phyloP scores from a whole-genome alignment of 768 basidiomycete species.

The Pleurotus tuber-regium region DNA sequence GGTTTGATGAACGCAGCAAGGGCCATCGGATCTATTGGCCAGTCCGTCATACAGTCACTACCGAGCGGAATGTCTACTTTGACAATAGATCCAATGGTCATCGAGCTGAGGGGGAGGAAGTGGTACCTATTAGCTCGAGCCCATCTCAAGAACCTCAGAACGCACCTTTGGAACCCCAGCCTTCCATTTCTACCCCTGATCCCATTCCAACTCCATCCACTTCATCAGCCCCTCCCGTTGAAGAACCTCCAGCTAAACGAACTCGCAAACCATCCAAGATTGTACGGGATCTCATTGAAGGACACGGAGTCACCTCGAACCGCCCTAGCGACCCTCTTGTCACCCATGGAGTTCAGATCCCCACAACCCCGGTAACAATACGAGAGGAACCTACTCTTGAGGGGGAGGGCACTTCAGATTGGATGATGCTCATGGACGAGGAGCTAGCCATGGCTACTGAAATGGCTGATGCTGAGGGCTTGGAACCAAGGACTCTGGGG shows the following conservation, averaged over 20 bases:
- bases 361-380: background rate
- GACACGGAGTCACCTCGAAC: background rate
- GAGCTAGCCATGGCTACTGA: constrained; percentile 14
- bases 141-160: background rate
- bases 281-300: background rate
- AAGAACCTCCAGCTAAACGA: background rate
- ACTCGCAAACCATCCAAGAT: background rate
- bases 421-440: constrained; percentile 12
- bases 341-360: background rate
- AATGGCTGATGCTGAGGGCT: constrained; percentile 13
- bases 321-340: background rate
- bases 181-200: background rate
- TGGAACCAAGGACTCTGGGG: constrained; percentile 16
- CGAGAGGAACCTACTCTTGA: background rate
- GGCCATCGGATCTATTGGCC: constrained; percentile 31
- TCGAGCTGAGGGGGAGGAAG: constrained; percentile 28
- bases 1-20: constrained; percentile 31
- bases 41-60: constrained; percentile 18
- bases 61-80: constrained; percentile 29
- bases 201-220: background rate
- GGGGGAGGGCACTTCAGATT: background rate
- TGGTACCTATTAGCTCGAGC: constrained; percentile 7
- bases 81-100: constrained; percentile 12
- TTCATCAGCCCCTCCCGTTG: background rate
- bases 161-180: background rate